Conservation (phyloP, 495 filamentous ascomycete species). For the Trichoderma reesei region DNA sequence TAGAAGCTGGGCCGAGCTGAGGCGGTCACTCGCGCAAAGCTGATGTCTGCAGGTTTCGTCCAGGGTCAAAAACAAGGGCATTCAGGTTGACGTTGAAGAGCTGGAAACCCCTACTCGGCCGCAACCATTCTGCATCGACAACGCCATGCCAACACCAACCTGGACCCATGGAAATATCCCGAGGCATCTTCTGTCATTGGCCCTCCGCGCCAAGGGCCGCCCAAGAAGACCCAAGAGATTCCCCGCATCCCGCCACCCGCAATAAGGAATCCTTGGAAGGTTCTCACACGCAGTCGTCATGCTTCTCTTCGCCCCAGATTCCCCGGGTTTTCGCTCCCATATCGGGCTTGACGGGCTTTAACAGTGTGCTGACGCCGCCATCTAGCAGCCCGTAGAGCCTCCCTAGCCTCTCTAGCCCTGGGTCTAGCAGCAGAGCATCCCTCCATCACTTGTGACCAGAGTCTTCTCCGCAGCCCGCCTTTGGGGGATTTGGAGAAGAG, state of each 20-base stretch:
- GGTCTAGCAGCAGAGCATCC: no score
- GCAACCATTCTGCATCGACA: no score
- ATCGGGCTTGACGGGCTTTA: neutral
- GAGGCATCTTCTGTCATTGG: conserved; percentile 1
- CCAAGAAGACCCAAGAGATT: neutral
- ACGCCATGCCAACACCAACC: neutral
- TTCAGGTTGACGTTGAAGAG: neutral
- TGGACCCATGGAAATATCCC: neutral
- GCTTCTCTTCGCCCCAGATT: neutral
- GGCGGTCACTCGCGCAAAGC: no score
- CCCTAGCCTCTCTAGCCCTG: neutral
- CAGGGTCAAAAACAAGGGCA: neutral
- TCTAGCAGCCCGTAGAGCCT: neutral
- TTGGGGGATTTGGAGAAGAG: neutral
- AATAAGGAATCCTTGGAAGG: neutral
- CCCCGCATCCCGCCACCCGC: neutral
- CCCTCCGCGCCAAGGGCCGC: neutral
- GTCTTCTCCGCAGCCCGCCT: no score
- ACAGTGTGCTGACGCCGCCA: neutral
- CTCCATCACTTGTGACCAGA: no score
- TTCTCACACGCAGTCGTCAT: neutral
- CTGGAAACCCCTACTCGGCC: neutral
- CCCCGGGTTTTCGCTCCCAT: conserved; percentile 2
- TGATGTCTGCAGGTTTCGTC: no score
- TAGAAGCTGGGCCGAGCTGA: no score